A percentile compares a stretch with the other conserved stretches of the same genome.
phyloP scores from a whole-genome alignment of 306 rosid genomes.

The Cicer cuneatum region DNA sequence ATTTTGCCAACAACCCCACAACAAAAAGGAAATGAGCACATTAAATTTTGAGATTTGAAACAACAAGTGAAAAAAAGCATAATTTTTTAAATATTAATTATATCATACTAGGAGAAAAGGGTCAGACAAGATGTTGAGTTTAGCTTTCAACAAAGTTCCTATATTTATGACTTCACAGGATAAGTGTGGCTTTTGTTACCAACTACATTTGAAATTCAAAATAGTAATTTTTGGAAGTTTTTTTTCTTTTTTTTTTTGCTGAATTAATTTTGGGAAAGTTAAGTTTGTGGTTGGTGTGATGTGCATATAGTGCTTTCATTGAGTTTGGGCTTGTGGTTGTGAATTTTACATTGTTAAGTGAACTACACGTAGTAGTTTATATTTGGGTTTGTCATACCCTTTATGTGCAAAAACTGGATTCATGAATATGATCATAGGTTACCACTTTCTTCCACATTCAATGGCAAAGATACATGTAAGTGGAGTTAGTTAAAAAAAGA shows the following conservation, averaged over 20 bases:
- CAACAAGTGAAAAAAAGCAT: constrained; percentile 41
- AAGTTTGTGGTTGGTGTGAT: constrained; percentile 52
- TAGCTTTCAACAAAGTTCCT: constrained; percentile 44
- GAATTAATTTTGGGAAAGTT: constrained; percentile 27
- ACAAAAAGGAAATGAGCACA: constrained; percentile 58
- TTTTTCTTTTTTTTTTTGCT: too few species aligned
- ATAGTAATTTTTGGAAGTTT: constrained; percentile 25
- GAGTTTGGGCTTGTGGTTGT: constrained; percentile 26
- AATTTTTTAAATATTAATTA: constrained; percentile 35
- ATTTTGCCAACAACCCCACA: constrained; percentile 68
- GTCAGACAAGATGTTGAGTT: constrained; percentile 42
- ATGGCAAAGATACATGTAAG: constrained; percentile 52
- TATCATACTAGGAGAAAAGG: constrained; percentile 15
- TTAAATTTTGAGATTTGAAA: constrained; percentile 51
- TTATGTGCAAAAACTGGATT: constrained; percentile 41
- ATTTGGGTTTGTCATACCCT: constrained; percentile 36
- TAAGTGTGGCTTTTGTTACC: constrained; percentile 45
- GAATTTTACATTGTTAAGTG: constrained; percentile 22
- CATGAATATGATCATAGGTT: constrained; percentile 35
- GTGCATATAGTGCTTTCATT: constrained; percentile 40
- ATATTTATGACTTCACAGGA: constrained; percentile 52
- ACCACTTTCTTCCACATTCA: constrained; percentile 60
- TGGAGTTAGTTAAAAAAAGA: constrained; percentile 54
- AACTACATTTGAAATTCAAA: constrained; percentile 63
- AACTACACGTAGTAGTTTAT: constrained; percentile 8